Percentiles rank a stretch among this genome's conserved stretches.
These are phyloP conservation scores for Mycena indigotica DNA, from an alignment of 768 basidiomycete species.

Conservation along the genomic window DNA sequence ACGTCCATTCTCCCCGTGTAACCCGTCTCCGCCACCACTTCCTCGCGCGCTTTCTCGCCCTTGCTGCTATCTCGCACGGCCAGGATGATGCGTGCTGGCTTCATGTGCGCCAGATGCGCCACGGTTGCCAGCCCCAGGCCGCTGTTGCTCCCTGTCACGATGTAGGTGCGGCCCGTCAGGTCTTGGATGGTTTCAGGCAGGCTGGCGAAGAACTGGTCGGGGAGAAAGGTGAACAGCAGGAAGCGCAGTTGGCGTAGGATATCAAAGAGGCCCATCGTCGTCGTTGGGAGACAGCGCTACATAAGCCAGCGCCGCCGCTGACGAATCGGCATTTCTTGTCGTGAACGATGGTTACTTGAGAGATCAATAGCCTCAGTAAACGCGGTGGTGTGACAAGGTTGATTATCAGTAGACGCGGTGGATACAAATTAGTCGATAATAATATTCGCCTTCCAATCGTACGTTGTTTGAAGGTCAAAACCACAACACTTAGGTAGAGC, in stretches of 20 bases:
- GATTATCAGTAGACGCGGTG: too few relatives aligned
- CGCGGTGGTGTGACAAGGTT: too few relatives aligned
- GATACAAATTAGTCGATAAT: too few relatives aligned
- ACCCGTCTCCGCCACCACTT: constrained; percentile 4
- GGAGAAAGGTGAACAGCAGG: constrained; percentile 1
- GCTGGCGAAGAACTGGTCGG: constrained; percentile 7
- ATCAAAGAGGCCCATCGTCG: too few relatives aligned
- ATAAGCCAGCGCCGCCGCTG: too few relatives aligned
- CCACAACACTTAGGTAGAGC: not conserved
- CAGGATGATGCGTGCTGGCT: constrained; percentile 11
- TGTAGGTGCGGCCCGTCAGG: constrained; percentile 37
- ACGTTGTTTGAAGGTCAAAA: too few relatives aligned
- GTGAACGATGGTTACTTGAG: too few relatives aligned
- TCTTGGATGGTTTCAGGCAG: constrained; percentile 21
- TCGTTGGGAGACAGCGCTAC: too few relatives aligned
- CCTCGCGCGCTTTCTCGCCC: constrained; percentile 9
- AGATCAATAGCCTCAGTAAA: too few relatives aligned
- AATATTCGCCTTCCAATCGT: too few relatives aligned
- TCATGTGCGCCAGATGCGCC: constrained; percentile 11
- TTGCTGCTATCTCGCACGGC: constrained; percentile 11
- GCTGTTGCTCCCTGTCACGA: constrained; percentile 41
- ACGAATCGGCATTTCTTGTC: too few relatives aligned
- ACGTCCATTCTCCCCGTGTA: constrained; percentile 10
- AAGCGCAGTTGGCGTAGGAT: not conserved
- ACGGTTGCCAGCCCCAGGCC: constrained; percentile 45